Evolutionary conservation across 2,329 filamentous ascomycete genomes (phyloP).

Genomic region (Apiospora pterosperma): DNA sequence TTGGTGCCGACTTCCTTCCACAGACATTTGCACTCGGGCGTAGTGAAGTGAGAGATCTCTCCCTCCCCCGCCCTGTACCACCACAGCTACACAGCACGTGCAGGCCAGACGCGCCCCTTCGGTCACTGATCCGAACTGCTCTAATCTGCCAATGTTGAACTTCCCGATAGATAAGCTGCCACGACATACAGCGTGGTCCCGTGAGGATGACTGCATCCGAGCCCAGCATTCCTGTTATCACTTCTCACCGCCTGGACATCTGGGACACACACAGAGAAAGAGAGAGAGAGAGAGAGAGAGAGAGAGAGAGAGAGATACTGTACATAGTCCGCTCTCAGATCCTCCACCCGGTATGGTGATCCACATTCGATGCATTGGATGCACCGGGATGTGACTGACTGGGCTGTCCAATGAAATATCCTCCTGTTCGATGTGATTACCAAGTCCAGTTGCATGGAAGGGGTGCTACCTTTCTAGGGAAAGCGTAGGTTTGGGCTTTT

Average conservation of each 20-base stretch:
- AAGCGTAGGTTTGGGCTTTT: neutral
- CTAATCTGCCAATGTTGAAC: neutral
- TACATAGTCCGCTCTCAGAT: neutral
- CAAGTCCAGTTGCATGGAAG: slow-evolving; percentile 5
- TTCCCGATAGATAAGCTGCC: slow-evolving; percentile 3
- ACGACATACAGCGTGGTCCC: slow-evolving; percentile 5
- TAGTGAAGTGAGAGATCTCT: neutral
- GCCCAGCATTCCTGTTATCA: neutral
- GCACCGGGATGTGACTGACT: neutral
- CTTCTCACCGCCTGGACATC: slow-evolving; percentile 3
- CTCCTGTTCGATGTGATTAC: neutral
- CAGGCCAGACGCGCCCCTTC: neutral
- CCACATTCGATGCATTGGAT: neutral
- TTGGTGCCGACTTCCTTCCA: neutral
- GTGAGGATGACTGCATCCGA: slow-evolving; percentile 8
- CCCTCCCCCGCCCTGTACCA: neutral
- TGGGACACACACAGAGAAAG: neutral
- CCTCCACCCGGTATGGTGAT: neutral
- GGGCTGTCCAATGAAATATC: neutral
- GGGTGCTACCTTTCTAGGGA: neutral
- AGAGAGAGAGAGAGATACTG: neutral
- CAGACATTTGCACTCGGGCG: neutral
- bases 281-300: neutral
- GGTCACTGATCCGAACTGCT: neutral
- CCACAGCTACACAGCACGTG: neutral